Base-by-base conservation (phyloP, 805 yeast species). In the Barnettozyma botsteinii region DNA sequence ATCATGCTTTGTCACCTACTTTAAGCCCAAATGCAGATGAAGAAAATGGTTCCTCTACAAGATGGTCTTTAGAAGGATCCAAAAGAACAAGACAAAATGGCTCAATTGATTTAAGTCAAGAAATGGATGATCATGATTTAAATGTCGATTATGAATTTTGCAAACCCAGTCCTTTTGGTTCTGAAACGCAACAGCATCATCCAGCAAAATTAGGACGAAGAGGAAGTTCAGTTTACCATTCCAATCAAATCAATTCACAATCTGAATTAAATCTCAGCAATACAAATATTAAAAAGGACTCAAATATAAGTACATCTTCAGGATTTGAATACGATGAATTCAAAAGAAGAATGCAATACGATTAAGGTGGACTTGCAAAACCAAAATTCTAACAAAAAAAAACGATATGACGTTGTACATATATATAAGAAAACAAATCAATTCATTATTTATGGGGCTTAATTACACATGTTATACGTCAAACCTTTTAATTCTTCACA, bases 261-360 rank as follows among this genome's bases (percentile, higher is more conserved):
- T 15, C 27, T 5, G 15, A 22, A 4, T 31, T 34, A 20, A n/a
- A 24, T 21, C n/a, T 34, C 10, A 26, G 23, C 4, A 11, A 19
- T 27, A 33, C 33, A n/a, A 31, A 28, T 20, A 29, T 15, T 17
- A 22, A 5, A 17, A 26, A 19, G 29, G 29, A n/a, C 11, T 21
- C 23, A 21, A 21, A 26, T 15, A 19, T 30, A 15, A 24, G 17
- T 28, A 29, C 30, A 24, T 9, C 37, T 15, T 26, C 40, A 25
- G 39, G 37, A 11, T 53, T 51, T 32, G 53, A 53, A 21, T 52
- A 50, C 23, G 52, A 44, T 14, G 53, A 52, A 23, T 53, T 49
- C 38, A 53, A 52, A 33, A 49, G 56, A 44, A 49, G 55, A 29
- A 53, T 48, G 55, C 46, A 42, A 13, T 31, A 40, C 21, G 46